Evolutionary conservation across 2,329 filamentous ascomycete genomes (phyloP).

Genomic region (Corniculantispora saksenae): DNA sequence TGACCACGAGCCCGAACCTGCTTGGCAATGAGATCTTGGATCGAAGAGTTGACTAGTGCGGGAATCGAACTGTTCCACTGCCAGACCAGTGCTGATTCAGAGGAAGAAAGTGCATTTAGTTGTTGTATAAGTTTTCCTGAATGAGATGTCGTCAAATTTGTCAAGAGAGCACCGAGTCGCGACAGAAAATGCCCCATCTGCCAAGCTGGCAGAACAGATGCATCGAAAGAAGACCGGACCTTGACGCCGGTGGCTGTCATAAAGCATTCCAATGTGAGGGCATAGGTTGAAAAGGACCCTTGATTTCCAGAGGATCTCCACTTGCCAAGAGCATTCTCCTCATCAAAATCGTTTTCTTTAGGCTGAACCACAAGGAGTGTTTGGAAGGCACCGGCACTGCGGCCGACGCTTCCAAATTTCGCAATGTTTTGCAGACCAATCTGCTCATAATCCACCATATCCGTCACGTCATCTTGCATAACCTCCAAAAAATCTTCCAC

Average conservation of each 20-base stretch:
- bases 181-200: background rate
- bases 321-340: background rate
- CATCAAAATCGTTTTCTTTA: background rate
- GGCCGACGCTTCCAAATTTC: background rate
- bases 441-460: background rate
- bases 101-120: background rate
- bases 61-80: background rate
- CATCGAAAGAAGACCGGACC: background rate
- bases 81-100: background rate
- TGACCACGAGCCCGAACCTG: background rate
- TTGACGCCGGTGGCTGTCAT: background rate
- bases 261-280: background rate
- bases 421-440: background rate
- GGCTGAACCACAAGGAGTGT: background rate
- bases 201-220: background rate
- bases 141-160: background rate
- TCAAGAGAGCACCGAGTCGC: background rate
- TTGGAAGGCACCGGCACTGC: background rate
- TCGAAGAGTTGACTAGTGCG: background rate
- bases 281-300: background rate
- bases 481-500: background rate
- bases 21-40: conserved; percentile 1
- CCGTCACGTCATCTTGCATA: background rate
- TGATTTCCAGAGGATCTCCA: background rate
- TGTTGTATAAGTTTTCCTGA: background rate